Percentiles rank a stretch among this genome's conserved stretches.
These are phyloP conservation scores for Chaetoceros tenuissimus DNA, from an alignment of 108 stramenopile species.

Conservation along the genomic window DNA sequence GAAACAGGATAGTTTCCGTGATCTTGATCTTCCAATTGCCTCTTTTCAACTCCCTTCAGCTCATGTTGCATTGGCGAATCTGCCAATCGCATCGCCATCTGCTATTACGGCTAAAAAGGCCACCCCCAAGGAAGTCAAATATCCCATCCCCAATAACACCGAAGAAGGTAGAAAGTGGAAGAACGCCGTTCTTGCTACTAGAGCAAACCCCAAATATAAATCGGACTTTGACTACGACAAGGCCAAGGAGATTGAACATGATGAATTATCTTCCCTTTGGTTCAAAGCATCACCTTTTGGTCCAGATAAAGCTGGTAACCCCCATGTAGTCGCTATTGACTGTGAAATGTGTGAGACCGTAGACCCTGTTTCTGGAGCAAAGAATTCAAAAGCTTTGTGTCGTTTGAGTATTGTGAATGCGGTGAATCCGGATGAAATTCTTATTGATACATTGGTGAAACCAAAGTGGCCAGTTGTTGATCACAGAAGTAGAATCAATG, in stretches of 20 bases:
- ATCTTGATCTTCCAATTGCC: conserved; percentile 62
- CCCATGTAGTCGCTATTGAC: conserved; percentile 91
- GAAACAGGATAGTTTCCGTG: conserved; percentile 26
- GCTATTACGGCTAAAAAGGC: conserved; percentile 8
- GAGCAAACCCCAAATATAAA: conserved; percentile 41
- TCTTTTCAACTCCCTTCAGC: conserved; percentile 46
- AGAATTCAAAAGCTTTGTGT: conserved; percentile 77
- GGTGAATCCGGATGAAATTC: conserved; percentile 63
- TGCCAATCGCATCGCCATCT: conserved; percentile 12
- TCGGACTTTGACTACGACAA: conserved; percentile 42
- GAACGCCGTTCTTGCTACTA: conserved; percentile 39
- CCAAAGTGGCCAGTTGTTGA: conserved; percentile 89
- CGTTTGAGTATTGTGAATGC: conserved; percentile 90
- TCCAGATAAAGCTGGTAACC: conserved; percentile 58
- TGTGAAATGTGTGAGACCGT: conserved; percentile 97
- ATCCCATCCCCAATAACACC: conserved; percentile 50
- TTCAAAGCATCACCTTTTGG: conserved; percentile 71
- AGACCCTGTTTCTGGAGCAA: conserved; percentile 77
- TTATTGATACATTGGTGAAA: conserved; percentile 92
- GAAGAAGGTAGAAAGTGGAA: conserved; percentile 56
- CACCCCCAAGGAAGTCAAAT: conserved; percentile 12
- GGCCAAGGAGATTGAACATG: conserved; percentile 27
- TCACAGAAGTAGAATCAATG: conserved; percentile 86
- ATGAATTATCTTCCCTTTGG: conserved; percentile 42
- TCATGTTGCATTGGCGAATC: conserved; percentile 1